These are phyloP conservation scores for Kazachstania kunashirensis DNA, from an alignment of 805 yeast genomes.

Conservation along the genomic window DNA sequence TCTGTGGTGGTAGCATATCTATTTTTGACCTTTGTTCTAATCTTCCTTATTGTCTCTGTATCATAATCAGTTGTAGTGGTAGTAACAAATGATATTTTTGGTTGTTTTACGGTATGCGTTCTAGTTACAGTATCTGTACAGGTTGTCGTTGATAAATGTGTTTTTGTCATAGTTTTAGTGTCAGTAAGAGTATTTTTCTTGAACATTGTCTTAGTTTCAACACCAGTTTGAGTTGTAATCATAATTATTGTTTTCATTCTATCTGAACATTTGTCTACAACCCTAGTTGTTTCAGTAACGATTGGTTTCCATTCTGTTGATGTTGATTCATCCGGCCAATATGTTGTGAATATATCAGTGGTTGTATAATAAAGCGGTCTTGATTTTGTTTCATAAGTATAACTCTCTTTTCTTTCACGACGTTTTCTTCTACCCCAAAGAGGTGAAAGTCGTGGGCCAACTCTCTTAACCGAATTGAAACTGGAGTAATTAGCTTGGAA, in stretches of 20 bases:
- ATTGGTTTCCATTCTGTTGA: conserved; percentile 10
- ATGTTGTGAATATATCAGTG: conserved; percentile 10
- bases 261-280: conserved; percentile 7
- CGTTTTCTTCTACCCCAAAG: conserved; percentile 1
- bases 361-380: conserved; percentile 6
- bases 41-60: conserved; percentile 10
- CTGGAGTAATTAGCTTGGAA: neutral
- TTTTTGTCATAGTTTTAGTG: conserved; percentile 9
- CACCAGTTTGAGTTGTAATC: conserved; percentile 7
- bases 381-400: neutral
- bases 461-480: neutral
- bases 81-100: conserved; percentile 5
- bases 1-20: conserved; percentile 24
- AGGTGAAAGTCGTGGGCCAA: neutral
- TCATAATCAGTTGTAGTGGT: conserved; percentile 9
- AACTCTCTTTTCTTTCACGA: neutral
- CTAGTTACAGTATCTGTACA: too few relatives aligned
- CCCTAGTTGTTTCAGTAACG: conserved; percentile 5
- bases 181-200: conserved; percentile 4
- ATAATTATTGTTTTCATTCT: conserved; percentile 2
- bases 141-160: conserved; percentile 5
- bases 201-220: conserved; percentile 4
- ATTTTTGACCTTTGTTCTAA: conserved; percentile 23
- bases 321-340: conserved; percentile 9
- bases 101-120: conserved; percentile 9